Base-by-base conservation (phyloP, 768 basidiomycete genomes). In the Astraeus odoratus region DNA sequence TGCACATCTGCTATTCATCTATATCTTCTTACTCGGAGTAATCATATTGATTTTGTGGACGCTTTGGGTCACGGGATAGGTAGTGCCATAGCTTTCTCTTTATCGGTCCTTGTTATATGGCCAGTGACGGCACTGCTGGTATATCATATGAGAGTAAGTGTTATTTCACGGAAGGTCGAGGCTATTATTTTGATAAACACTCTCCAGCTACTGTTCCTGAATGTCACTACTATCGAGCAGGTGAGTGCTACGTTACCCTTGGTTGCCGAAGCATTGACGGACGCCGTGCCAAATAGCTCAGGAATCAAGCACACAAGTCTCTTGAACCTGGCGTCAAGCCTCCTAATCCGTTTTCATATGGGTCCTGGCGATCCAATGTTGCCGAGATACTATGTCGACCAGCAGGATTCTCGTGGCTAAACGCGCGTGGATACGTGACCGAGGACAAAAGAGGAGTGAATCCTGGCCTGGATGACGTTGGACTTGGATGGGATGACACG, bases 141-240 rank as follows among this genome's bases (percentile, higher is more conserved):
- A 10, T 97, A 95, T 67, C 93, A 97, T 69, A 64, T 89, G 61
- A 75, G 93, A 65, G 91, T 93, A 63, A 58, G 87, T 69, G 5
- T 18, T 22, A 13, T 26, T 8, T 44, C 16, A 20, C 13, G 9
- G 12, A 18, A 9, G 8, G 25, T 12, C 10, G 38, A 20, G 30
- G 19, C 23, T 27, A 20, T n/a, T 13, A 20, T 23, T 47, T 53
- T 33, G 8, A 31, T 13, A 44, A 31, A 30, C 8, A 13, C 18
- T 18, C 19, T 39, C 27, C 60, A 89, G 84, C 73, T 97, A 39
- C 66, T 95, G 43, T 60, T 92, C 25, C 70, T 92, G 51, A 94
- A 95, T 63, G 74, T 91, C 27, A 96, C 94, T 8, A 97, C 93
- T n/a, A 92, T 97, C 50, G 94, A 97, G 68, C 90, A 92, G 76